Base-by-base conservation (phyloP, 352 stramenopile species). In the Phytophthora ohioensis region DNA sequence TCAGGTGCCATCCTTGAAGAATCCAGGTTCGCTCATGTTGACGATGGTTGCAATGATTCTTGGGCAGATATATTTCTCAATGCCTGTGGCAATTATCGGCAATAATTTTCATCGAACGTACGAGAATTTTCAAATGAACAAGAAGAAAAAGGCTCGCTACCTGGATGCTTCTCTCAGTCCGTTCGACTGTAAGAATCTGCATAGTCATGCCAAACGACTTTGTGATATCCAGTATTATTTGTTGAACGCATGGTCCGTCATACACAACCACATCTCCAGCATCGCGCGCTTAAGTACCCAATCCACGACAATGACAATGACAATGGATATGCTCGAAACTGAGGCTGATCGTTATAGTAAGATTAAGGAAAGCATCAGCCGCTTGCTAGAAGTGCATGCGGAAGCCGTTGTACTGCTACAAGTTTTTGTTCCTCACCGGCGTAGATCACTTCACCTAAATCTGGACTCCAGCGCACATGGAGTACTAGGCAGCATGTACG, bases 81-180 rank as follows among this genome's bases (percentile, higher is more conserved):
- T 93, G 86, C 88, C 88, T 3, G 56, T 93, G 13, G 86, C 87
- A 3, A 92, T 93, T 70, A 77, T 95, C 51, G 88, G 88, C 13
- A 91, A 83, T 49, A 92, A 92, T 38, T 95, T 91, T 56, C 70
- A 92, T 13, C 67, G 66, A 21, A 88, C 75, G 2, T 86, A 91
- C 70, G 80, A 91, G 46, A 79, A 75, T 31, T 90, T 88, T 55
- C 80, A 91, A 54, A 57, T 82, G 54, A 82, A 79, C 46, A 82
- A 78, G 36, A 85, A 82, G 34, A 81, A 79, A 35, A 90, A 87
- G 39, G 31, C 82, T 3, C 79, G 76, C 7, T 83, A 78, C 17
- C 64, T 80, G 2, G 81, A 91, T 59, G 65, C 73, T 13, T 90
- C 85, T 1, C 73, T 91, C 11, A 78, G 71, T 45, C 74, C 82